A percentile compares a stretch with the other conserved stretches of the same genome.
Conservation (phyloP, 2,329 filamentous ascomycete species). For the Polytolypa hystricis region DNA sequence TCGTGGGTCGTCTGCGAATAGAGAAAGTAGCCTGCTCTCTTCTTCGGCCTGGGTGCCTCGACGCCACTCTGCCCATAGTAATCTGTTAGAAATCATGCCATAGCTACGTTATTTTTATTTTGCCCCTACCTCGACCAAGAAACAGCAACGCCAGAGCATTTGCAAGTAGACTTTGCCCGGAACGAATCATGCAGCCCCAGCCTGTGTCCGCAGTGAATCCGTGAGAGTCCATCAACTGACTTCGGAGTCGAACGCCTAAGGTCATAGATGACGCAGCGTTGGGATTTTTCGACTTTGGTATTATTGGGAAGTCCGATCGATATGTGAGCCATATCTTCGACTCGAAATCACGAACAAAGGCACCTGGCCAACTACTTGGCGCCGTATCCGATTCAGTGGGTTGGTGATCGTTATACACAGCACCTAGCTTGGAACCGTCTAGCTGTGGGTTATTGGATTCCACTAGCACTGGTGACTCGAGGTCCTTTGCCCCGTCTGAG, state of each 20-base stretch:
- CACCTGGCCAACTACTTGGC: constrained; percentile 61
- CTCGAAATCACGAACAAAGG: constrained; percentile 86
- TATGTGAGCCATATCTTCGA: constrained; percentile 96
- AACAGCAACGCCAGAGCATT: constrained; percentile 65
- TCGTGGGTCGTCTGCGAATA: constrained; percentile 77
- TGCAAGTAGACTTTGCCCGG: constrained; percentile 83
- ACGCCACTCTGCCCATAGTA: constrained; percentile 79
- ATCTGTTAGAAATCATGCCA: too few relatives aligned
- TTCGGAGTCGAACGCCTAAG: constrained; percentile 73
- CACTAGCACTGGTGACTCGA: neutral
- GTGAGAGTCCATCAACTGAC: constrained; percentile 61
- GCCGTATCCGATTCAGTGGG: constrained; percentile 15
- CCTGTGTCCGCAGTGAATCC: constrained; percentile 90
- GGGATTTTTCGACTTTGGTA: constrained; percentile 66
- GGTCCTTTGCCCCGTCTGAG: constrained; percentile 10
- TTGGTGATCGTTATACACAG: neutral
- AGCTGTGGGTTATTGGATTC: constrained; percentile 6
- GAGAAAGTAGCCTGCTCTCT: constrained; percentile 60
- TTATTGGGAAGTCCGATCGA: constrained; percentile 71
- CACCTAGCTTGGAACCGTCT: constrained; percentile 6
- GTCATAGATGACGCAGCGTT: constrained; percentile 62
- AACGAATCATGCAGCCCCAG: constrained; percentile 98
- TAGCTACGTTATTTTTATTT: constrained; percentile 15
- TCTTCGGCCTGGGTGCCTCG: constrained; percentile 45
- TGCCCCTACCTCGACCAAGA: constrained; percentile 60